phyloP scores from a whole-genome alignment of 805 yeast species.

The Ogataea kodamae region DNA sequence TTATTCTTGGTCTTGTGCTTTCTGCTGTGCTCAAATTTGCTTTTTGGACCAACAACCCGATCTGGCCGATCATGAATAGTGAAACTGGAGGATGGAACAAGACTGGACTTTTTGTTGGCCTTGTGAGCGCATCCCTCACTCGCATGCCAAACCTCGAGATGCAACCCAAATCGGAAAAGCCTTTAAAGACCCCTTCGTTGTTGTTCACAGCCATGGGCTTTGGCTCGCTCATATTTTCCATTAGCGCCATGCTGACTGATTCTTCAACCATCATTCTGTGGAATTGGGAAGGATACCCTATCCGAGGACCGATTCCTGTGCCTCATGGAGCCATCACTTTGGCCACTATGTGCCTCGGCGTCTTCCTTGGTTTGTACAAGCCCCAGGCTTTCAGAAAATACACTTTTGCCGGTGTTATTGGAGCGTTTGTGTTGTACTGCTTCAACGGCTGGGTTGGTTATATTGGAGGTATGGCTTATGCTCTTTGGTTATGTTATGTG shows the following conservation, averaged over 20 bases:
- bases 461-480: slow-evolving; percentile 62
- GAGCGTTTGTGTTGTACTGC: slow-evolving; percentile 47
- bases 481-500: slow-evolving; percentile 59
- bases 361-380: slow-evolving; percentile 42
- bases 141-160: slow-evolving; percentile 16
- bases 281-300: slow-evolving; percentile 95
- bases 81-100: slow-evolving; percentile 84
- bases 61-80: slow-evolving; percentile 92
- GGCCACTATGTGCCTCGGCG: slow-evolving; percentile 55
- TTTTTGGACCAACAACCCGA: slow-evolving; percentile 82
- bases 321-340: slow-evolving; percentile 76
- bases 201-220: slow-evolving; percentile 61
- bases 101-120: slow-evolving; percentile 62
- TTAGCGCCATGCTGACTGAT: slow-evolving; percentile 76
- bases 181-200: slow-evolving; percentile 37
- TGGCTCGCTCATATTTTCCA: slow-evolving; percentile 69
- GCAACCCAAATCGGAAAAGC: slow-evolving; percentile 1
- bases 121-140: slow-evolving; percentile 61
- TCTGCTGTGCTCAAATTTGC: slow-evolving; percentile 75
- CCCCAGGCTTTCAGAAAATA: slow-evolving; percentile 22
- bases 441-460: slow-evolving; percentile 70
- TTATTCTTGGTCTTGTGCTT: slow-evolving; percentile 65
- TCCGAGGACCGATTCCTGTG: slow-evolving; percentile 82
- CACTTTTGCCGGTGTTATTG: slow-evolving; percentile 41
- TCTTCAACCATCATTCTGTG: slow-evolving; percentile 84